Conservation (phyloP, 106 monocot species). For the Vanilla planifolia region DNA sequence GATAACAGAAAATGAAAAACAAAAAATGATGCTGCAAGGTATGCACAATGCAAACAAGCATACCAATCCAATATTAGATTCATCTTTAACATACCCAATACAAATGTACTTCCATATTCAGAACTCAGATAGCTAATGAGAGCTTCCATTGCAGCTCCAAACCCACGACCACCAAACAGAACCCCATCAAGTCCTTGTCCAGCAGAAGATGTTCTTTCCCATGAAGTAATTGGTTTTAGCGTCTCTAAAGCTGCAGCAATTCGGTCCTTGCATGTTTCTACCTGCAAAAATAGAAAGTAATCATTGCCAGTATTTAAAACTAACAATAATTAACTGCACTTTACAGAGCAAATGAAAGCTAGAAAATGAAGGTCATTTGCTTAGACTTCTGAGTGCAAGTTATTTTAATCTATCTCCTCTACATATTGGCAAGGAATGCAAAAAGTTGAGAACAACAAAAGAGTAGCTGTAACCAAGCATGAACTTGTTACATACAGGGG, state of each 20-base stretch:
- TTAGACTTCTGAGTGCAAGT: too few species aligned
- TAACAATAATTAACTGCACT: not conserved
- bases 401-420: not conserved
- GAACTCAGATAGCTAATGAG: slow-evolving; percentile 84
- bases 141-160: slow-evolving; percentile 83
- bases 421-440: not conserved
- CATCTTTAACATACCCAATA: slow-evolving; percentile 66
- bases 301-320: not conserved
- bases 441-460: not conserved
- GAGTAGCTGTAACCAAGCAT: too few species aligned
- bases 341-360: not conserved
- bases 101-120: slow-evolving; percentile 93
- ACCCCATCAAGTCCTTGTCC: slow-evolving; percentile 76
- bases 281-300: slow-evolving; percentile 29
- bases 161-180: slow-evolving; percentile 82
- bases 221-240: slow-evolving; percentile 79
- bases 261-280: slow-evolving; percentile 86
- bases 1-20: not conserved
- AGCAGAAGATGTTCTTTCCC: slow-evolving; percentile 76
- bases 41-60: not conserved
- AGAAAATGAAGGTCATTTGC: too few species aligned
- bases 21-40: not conserved
- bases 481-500: slow-evolving; percentile 64
- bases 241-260: slow-evolving; percentile 96
- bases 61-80: slow-evolving; percentile 11